Conservation (phyloP, 805 yeast genomes). For the Schizosaccharomyces octosporus region DNA sequence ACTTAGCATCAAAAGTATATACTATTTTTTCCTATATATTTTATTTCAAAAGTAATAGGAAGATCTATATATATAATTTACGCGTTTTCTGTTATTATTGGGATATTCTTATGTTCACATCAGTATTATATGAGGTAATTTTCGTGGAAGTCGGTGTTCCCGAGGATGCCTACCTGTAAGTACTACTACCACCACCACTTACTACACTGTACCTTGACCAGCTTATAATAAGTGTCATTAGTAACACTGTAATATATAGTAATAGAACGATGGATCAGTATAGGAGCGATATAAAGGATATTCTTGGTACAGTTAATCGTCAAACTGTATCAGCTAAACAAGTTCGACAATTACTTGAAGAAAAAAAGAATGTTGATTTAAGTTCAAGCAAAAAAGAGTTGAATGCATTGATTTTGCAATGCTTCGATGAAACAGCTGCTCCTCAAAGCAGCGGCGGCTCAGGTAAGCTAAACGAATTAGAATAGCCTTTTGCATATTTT, state of each 20-base stretch:
- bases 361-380: background rate
- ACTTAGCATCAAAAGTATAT: too few species aligned
- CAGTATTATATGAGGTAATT: too few species aligned
- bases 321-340: background rate
- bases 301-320: background rate
- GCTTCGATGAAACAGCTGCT: background rate
- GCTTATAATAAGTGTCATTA: background rate
- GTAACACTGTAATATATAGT: background rate
- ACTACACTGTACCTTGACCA: background rate
- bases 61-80: too few species aligned
- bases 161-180: background rate
- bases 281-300: background rate
- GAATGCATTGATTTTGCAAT: background rate
- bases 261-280: background rate
- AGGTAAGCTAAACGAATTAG: background rate
- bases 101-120: too few species aligned
- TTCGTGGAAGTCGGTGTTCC: too few species aligned
- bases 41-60: too few species aligned
- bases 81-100: too few species aligned
- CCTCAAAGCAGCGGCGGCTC: background rate
- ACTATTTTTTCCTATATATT: too few species aligned
- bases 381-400: background rate
- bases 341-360: background rate
- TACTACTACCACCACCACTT: background rate
- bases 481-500: background rate